Conservation (phyloP, 2,329 filamentous ascomycete species). For the Monosporascus cannonballus region DNA sequence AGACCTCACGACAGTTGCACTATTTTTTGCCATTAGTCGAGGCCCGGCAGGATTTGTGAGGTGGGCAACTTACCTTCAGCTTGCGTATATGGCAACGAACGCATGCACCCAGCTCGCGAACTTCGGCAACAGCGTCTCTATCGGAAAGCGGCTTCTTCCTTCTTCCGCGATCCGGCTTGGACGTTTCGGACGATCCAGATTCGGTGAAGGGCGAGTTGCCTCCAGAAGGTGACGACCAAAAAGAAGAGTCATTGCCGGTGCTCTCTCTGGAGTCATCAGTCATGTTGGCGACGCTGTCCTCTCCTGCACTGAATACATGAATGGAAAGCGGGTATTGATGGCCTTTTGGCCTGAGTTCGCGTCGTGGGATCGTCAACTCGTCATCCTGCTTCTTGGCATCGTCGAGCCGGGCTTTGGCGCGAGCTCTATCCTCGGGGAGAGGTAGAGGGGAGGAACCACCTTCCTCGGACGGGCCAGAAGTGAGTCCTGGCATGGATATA, state of each 20-base stretch:
- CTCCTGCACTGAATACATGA: not conserved
- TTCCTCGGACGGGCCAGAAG: not conserved
- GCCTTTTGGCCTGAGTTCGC: not conserved
- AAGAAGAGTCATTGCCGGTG: not conserved
- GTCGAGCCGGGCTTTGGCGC: not conserved
- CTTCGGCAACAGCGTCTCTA: not conserved
- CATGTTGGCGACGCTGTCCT: not conserved
- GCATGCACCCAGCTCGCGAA: not conserved
- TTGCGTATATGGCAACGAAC: not conserved
- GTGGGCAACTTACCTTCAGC: not conserved
- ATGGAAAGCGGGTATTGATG: not conserved
- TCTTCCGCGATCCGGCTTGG: not conserved
- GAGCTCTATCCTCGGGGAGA: not conserved
- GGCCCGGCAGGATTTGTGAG: not conserved
- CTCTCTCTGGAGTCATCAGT: not conserved
- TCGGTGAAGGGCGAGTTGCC: slow-evolving; percentile 1
- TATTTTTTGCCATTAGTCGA: not conserved
- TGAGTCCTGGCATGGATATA: not conserved
- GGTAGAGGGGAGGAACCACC: not conserved
- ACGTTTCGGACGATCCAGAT: not conserved
- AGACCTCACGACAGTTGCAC: not conserved
- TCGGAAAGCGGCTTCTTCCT: not conserved
- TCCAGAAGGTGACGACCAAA: not conserved
- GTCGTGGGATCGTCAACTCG: not conserved
- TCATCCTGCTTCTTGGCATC: not conserved